Evolutionary conservation across 2,329 filamentous ascomycete genomes (phyloP), one percentile per base, ranked within the genome.

Genomic region (Pyrenophora seminiperda): DNA sequence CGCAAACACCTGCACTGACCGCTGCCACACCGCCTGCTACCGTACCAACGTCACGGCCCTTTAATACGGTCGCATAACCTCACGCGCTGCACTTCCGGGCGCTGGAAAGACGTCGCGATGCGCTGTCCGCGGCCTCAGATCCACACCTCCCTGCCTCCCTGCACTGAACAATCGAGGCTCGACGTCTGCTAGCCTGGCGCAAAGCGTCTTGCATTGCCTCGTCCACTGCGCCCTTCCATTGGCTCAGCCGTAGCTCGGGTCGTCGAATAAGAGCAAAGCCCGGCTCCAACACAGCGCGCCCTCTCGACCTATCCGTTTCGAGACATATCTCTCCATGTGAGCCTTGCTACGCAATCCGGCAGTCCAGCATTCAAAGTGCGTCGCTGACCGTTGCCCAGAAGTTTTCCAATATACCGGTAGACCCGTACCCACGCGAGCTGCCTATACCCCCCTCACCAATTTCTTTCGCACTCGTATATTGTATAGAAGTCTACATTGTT

Each of bases 1-100:
- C 41, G 51, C 54, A 61, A 63, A 67, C 58, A 65, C 57, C 65
- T 63, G 71, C 71, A 72, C 64, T 71, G 68, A 71, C 71, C 68
- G 59, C 59, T 56, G 36, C 55, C 61, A 68, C 71, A 73, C 71
- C 71, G 71, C 71, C 70, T 71, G 65, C 62, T 59, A 49, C 62
- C 67, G 60, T 71, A 64, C 62, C 59, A 49, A 63, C 67, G 60
- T 69, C 61, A 61, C 61, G 55, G 59, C 57, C 48, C 33, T 63
- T 65, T 68, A 68, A 65, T 61, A 61, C 62, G 67, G 59, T 70
- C 62, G 60, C 65, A 59, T 54, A 44, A 58, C 59, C 62, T 61
- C 63, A 61, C 65, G 62, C 63, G 59, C 54, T 53, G 62, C 56
- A 50, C 58, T 50, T 30, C 52, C 45, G 61, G 64, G 64, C 66